phyloP scores from a whole-genome alignment of 1,284 basidiomycete species.

The Flammula alnicola region DNA sequence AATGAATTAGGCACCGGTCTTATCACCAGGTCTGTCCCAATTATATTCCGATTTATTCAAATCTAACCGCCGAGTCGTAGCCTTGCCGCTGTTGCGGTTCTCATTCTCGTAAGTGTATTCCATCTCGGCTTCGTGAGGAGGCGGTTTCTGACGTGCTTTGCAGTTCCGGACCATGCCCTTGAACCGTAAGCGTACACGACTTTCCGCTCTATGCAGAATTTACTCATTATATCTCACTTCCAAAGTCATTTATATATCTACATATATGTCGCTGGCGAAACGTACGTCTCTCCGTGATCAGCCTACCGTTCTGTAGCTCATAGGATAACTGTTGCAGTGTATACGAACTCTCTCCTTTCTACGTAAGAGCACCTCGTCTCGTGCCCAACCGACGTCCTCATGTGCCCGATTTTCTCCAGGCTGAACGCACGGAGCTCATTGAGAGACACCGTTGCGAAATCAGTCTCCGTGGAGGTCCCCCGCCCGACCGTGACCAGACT shows the following conservation, averaged over 20 bases:
- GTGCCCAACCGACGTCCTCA: not conserved
- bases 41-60: no score
- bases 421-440: conserved; percentile 5
- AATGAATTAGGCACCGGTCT: conserved; percentile 5
- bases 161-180: conserved; percentile 2
- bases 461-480: conserved; percentile 2
- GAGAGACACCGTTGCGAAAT: not conserved
- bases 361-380: conserved; percentile 2
- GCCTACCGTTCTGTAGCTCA: not conserved
- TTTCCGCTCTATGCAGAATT: not conserved
- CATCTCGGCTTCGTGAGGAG: not conserved
- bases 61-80: not conserved
- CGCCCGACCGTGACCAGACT: not conserved
- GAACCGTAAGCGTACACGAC: not conserved
- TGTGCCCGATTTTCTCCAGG: not conserved
- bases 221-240: not conserved
- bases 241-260: conserved; percentile 26
- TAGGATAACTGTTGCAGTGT: conserved; percentile 8
- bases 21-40: conserved; percentile 7
- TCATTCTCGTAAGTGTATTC: conserved; percentile 8
- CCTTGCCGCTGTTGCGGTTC: conserved; percentile 12
- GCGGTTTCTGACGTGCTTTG: not conserved
- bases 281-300: conserved; percentile 6
- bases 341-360: conserved; percentile 19
- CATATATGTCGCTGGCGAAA: conserved; percentile 28